phyloP scores from a whole-genome alignment of 2,329 filamentous ascomycete species.

The Talaromyces islandicus region DNA sequence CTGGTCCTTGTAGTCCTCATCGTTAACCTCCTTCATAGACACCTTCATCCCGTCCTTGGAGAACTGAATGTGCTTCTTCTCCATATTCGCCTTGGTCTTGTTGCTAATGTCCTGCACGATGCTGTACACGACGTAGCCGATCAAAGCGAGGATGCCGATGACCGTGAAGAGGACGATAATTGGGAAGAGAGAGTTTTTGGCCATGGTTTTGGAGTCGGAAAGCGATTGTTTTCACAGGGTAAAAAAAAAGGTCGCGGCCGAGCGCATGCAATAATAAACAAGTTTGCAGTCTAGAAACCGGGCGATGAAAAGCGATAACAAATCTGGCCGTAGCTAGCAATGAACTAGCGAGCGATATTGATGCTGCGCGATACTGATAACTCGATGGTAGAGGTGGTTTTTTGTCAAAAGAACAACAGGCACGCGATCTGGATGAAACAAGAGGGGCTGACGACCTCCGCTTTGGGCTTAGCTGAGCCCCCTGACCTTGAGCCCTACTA shows the following conservation, averaged over 20 bases:
- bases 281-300: too few species aligned
- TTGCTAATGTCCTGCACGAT: conserved; percentile 55
- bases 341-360: background rate
- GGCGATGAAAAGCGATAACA: background rate
- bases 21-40: conserved; percentile 51
- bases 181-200: conserved; percentile 42
- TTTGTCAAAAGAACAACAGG: background rate
- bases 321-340: background rate
- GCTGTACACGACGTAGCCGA: conserved; percentile 54
- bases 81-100: conserved; percentile 54
- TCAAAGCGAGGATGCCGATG: conserved; percentile 44
- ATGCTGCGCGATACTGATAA: background rate
- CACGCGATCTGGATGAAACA: background rate
- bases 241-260: background rate
- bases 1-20: conserved; percentile 55
- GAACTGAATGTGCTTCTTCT: conserved; percentile 57
- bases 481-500: too few species aligned
- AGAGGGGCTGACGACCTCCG: background rate
- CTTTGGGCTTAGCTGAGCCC: background rate
- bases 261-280: background rate
- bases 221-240: background rate
- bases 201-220: conserved; percentile 11
- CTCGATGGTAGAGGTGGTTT: background rate
- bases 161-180: conserved; percentile 52
- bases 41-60: conserved; percentile 57